Base-by-base conservation (phyloP, 345 rosid genomes). In the Dimocarpus longan region DNA sequence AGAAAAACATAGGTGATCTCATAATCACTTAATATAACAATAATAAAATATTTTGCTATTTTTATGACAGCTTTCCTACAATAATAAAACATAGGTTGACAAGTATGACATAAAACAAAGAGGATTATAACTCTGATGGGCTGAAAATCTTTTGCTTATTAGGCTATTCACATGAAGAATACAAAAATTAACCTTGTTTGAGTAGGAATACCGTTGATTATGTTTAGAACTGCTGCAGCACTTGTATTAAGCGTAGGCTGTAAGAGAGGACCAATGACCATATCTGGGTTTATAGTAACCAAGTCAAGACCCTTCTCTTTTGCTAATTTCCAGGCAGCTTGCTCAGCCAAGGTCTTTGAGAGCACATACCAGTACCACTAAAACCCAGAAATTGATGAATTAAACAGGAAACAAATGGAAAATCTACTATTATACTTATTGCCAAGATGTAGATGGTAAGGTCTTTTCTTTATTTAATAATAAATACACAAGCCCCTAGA, bases 171-270 rank as follows among this genome's bases (percentile, higher is more conserved):
- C 24, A 12, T 19, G 28, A 5, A 52, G 56, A 63, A 50, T 19
- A 71, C n/a, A 59, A 48, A 48, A 50, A 13, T 60, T 8, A 70
- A 22, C 24, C 48, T 40, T 2, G 19, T 24, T 26, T 18, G 19
- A 32, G 63, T 54, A 76, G 8, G 70, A 24, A 59, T 86, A 94
- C 98, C 97, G 84, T 95, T 92, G 18, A 95, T 84, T 76, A 93
- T 65, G 84, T 93, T 87, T 83, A 90, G 84, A 75, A 93, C 84
- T 10, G 93, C 94, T 22, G 97, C 93, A 80, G 98, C 93, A 85
- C 98, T 90, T 8, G 98, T 92, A 85, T 95, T 95, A 16, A 93
- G 94, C 1, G 95, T 95, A 68, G 98, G 97, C 80, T 95, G 98
- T 39, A 95, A 82, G 44, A 95, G 98, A 80, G 98, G 95, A 75